These are phyloP conservation scores for Ceratobasidium sp. DNA, from an alignment of 1,284 basidiomycete species.

Conservation along the genomic window DNA sequence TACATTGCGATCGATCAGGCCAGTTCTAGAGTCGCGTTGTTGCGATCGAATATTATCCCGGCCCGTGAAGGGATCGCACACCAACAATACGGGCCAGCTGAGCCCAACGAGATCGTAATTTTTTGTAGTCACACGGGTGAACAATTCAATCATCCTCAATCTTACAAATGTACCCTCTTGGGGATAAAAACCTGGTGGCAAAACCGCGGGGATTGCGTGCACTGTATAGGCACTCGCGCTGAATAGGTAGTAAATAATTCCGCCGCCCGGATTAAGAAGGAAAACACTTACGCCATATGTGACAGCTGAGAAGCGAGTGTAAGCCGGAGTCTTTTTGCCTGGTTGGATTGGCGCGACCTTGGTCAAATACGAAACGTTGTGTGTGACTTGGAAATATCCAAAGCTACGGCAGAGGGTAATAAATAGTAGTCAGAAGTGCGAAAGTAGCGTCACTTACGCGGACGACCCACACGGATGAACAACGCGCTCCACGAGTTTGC, in stretches of 20 bases:
- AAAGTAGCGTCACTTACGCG: slow-evolving; percentile 50
- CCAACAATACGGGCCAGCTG: slow-evolving; percentile 92
- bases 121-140: slow-evolving; percentile 42
- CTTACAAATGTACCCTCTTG: slow-evolving; percentile 87
- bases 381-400: slow-evolving; percentile 67
- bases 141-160: neutral
- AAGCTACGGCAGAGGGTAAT: neutral
- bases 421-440: neutral
- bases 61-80: slow-evolving; percentile 71
- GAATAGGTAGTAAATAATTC: slow-evolving; percentile 59
- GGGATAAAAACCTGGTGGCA: slow-evolving; percentile 86
- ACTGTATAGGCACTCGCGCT: slow-evolving; percentile 88
- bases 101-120: slow-evolving; percentile 56
- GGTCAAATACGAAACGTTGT: slow-evolving; percentile 85
- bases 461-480: slow-evolving; percentile 57
- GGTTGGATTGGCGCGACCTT: slow-evolving; percentile 74
- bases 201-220: slow-evolving; percentile 95
- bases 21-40: slow-evolving; percentile 54
- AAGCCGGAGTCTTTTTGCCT: slow-evolving; percentile 73
- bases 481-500: slow-evolving; percentile 55
- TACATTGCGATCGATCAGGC: slow-evolving; percentile 55
- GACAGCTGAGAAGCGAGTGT: slow-evolving; percentile 89
- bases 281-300: slow-evolving; percentile 53
- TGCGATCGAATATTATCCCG: slow-evolving; percentile 55
- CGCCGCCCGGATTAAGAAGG: neutral